Percentiles rank a stretch among this genome's conserved stretches.
Evolutionary conservation across 2,329 filamentous ascomycete genomes (phyloP).

Genomic region (Blumeriella jaapii): DNA sequence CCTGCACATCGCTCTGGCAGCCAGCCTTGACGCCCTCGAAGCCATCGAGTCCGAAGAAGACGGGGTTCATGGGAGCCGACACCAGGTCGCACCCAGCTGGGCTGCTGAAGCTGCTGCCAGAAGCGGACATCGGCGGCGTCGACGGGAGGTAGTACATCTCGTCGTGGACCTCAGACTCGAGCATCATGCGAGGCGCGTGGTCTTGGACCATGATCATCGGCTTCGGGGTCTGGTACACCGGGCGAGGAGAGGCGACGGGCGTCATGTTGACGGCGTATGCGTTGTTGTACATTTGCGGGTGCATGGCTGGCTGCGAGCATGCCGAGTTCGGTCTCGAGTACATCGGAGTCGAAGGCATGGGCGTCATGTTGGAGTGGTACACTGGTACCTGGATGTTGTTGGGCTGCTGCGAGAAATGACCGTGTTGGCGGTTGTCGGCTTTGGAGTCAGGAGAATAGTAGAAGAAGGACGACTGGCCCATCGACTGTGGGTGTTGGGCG

Average conservation of each 20-base stretch:
- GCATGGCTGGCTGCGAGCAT: constrained; percentile 44
- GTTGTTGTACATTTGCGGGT: constrained; percentile 23
- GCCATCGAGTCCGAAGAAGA: constrained; percentile 62
- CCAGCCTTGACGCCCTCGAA: constrained; percentile 58
- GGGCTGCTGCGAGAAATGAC: constrained; percentile 58
- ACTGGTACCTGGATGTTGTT: constrained; percentile 36
- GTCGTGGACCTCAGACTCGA: constrained; percentile 63
- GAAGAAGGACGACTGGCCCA: constrained; percentile 70
- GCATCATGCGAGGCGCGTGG: constrained; percentile 43
- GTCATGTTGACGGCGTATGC: constrained; percentile 41
- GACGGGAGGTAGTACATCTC: constrained; percentile 63
- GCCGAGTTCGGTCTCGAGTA: constrained; percentile 56
- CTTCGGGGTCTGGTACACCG: constrained; percentile 65
- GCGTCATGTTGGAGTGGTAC: constrained; percentile 39
- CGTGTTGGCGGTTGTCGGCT: constrained; percentile 61
- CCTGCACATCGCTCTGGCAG: constrained; percentile 57
- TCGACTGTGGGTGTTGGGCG: constrained; percentile 35
- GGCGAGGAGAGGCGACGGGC: constrained; percentile 63
- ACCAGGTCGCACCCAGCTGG: constrained; percentile 67
- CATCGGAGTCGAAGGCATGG: constrained; percentile 50
- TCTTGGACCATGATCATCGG: constrained; percentile 57
- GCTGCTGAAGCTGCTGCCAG: constrained; percentile 77
- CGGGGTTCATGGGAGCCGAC: constrained; percentile 71
- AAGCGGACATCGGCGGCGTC: constrained; percentile 76
- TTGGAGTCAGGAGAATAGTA: constrained; percentile 75